Evolutionary conservation across 192 early-diverging fungal genomes (phyloP).

Genomic region (Dissophora ornata): DNA sequence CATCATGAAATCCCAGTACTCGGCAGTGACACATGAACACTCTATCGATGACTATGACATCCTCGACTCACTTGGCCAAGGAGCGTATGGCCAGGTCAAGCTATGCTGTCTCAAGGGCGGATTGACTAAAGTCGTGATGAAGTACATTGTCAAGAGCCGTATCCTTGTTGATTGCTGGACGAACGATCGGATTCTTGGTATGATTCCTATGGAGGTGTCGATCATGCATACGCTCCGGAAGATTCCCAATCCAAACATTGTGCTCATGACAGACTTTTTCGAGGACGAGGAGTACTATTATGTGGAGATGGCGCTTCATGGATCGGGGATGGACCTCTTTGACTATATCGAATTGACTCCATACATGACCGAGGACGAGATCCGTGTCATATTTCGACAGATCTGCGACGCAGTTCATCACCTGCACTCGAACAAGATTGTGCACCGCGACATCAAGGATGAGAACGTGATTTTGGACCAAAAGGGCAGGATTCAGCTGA

Average conservation of each 20-base stretch:
- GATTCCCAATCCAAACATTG: constrained; percentile 65
- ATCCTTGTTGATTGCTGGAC: constrained; percentile 77
- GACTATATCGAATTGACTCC: constrained; percentile 76
- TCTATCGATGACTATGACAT: constrained; percentile 71
- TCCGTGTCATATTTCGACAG: constrained; percentile 67
- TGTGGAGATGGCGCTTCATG: constrained; percentile 72
- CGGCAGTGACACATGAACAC: constrained; percentile 56
- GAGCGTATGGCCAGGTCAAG: constrained; percentile 79
- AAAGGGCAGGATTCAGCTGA: constrained; percentile 70
- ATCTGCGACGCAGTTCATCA: constrained; percentile 67
- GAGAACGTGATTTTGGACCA: constrained; percentile 86
- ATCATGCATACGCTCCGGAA: constrained; percentile 71
- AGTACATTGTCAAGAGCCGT: constrained; percentile 77
- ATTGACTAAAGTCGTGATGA: constrained; percentile 69
- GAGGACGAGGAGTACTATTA: constrained; percentile 81
- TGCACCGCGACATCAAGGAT: constrained; percentile 91
- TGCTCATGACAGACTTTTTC: constrained; percentile 74
- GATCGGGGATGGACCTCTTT: constrained; percentile 72
- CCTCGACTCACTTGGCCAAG: constrained; percentile 71
- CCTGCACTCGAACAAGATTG: constrained; percentile 72
- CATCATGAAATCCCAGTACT: constrained; percentile 54
- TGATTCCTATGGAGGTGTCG: constrained; percentile 82
- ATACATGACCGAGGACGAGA: constrained; percentile 64
- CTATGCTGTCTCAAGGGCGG: constrained; percentile 62
- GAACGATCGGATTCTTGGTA: constrained; percentile 69